phyloP scores from a whole-genome alignment of 345 rosid species.

The Citrus maxima region DNA sequence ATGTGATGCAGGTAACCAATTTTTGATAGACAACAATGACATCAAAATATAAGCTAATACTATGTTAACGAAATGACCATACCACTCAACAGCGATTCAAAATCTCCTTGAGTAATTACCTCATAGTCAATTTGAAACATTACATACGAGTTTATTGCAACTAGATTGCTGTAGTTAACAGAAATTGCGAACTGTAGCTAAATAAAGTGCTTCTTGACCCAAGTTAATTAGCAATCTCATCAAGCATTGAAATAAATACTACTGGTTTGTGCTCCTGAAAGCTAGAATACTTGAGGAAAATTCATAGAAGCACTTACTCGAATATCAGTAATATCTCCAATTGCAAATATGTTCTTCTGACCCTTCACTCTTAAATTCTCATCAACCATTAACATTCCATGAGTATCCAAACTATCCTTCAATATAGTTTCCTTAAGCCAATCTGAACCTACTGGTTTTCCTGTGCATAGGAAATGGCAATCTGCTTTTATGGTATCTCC shows the following conservation, averaged over 20 bases:
- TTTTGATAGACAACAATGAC: not conserved
- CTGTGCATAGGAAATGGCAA: slow-evolving; percentile 70
- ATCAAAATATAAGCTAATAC: not conserved
- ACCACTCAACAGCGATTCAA: not conserved
- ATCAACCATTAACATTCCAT: slow-evolving; percentile 75
- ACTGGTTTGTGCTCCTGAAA: not conserved
- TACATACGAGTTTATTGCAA: not conserved
- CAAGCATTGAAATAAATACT: not conserved
- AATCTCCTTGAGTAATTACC: not conserved
- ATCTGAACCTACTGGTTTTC: slow-evolving; percentile 56
- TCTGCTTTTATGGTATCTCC: slow-evolving; percentile 72
- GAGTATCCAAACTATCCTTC: slow-evolving; percentile 49
- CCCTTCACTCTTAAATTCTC: slow-evolving; percentile 56
- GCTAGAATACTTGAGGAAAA: not conserved
- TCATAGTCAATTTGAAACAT: not conserved
- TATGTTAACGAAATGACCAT: not conserved
- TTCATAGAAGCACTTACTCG: slow-evolving; percentile 38
- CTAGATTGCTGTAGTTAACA: not conserved
- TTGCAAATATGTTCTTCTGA: slow-evolving; percentile 51
- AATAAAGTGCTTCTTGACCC: not conserved
- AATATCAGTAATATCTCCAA: slow-evolving; percentile 76
- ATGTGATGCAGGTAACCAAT: not conserved
- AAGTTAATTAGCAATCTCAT: not conserved
- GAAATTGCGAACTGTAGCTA: not conserved
- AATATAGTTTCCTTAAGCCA: slow-evolving; percentile 65